Evolutionary conservation across 1,139 yeast genomes (phyloP).

Genomic region (Scheffersomyces lignicola): DNA sequence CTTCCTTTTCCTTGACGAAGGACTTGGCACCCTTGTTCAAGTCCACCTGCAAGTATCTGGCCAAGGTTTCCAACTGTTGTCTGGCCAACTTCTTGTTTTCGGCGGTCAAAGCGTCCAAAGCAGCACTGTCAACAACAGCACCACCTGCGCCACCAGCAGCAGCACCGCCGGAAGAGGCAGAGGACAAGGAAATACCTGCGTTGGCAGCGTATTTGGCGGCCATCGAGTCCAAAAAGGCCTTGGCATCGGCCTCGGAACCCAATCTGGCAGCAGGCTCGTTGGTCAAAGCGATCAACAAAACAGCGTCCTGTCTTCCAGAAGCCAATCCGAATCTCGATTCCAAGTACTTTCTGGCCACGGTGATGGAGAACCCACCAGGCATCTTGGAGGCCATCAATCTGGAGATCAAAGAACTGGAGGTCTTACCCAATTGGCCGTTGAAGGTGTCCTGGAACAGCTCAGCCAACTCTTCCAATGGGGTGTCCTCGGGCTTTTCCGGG

Average conservation of each 20-base stretch:
- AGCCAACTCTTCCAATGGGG: conserved; percentile 93
- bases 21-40: conserved; percentile 88
- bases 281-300: conserved; percentile 77
- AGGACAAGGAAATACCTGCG: conserved; percentile 74
- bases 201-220: conserved; percentile 84
- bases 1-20: conserved; percentile 83
- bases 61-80: conserved; percentile 93
- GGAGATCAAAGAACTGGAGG: conserved; percentile 82
- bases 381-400: conserved; percentile 93
- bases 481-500: conserved; percentile 98
- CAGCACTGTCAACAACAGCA: conserved; percentile 92
- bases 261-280: conserved; percentile 90
- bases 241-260: conserved; percentile 84
- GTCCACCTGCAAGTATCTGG: conserved; percentile 91
- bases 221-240: conserved; percentile 76
- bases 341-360: conserved; percentile 87
- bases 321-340: conserved; percentile 91
- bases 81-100: conserved; percentile 88
- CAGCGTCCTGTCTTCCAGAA: conserved; percentile 91
- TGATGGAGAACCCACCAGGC: conserved; percentile 98
- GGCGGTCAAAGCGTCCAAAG: conserved; percentile 89
- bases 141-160: conserved; percentile 65
- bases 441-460: conserved; percentile 92
- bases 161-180: conserved; percentile 58
- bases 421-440: conserved; percentile 88